Evolutionary conservation across 2,329 filamentous ascomycete species (phyloP), one percentile per base, ranked within the genome.

Genomic region (Trichoderma sp.): DNA sequence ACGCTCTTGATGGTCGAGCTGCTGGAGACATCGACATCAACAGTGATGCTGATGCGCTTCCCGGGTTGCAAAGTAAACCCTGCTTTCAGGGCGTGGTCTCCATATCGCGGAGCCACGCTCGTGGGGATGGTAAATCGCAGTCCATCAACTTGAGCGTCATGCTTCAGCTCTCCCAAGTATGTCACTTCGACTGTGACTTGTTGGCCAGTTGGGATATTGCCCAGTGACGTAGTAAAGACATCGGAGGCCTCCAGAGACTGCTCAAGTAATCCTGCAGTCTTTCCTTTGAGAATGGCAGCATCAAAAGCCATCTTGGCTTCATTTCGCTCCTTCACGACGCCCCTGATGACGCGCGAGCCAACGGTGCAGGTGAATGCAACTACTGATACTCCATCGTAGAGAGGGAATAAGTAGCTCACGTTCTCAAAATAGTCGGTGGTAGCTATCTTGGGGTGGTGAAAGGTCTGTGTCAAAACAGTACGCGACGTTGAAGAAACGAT

Each of bases 301-400:
- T 88, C 73, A 76, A 88, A 94, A 0, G 84, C 85, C 8, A 84
- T 77, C 66, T 84, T 86, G 1, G 92, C 91, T 64, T 87, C 82
- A 13, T 86, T 81, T 67, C 86, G 88, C 73, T 92, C 88, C 75
- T 92, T 89, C 53, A 93, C 90, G 14, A 89, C 77, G 16, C 91
- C 91, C 3, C 82, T 82, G 72, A 92, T 87, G 19, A 87, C 81
- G 24, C 87, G 86, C 37, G 83, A 79, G 40, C 85, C 89, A 58
- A 93, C 83, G 16, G 82, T 86, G 78, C 90, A 93, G 5, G 82
- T 85, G 72, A 93, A 94, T 4, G 82, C 84, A 8, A 90, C 89
- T 0, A 94, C 88, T 7, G 87, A 90, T 19, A 92, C 88, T 11
- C 91, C 91, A 74, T 92, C 89, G 72, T 90, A 92, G 0, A 94